Conservation (phyloP, 768 basidiomycete genomes). For the Amanita molliuscula region DNA sequence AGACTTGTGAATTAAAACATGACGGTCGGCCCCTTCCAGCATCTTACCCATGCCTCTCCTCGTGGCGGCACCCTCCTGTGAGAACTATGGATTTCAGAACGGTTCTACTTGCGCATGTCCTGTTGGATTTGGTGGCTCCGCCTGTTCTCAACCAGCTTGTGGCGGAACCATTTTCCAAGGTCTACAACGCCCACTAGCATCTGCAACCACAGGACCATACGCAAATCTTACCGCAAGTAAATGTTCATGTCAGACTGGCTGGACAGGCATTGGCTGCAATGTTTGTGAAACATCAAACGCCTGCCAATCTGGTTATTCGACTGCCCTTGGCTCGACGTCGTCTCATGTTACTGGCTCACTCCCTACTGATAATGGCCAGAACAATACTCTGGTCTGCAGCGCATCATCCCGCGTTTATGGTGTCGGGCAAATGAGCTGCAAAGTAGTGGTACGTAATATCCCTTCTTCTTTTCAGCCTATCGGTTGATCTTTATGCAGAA, state of each 20-base stretch:
- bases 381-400: conserved; percentile 69
- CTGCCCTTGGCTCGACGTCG: conserved; percentile 23
- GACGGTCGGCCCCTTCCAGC: not conserved
- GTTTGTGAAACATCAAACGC: conserved; percentile 62
- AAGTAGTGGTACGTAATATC: conserved; percentile 52
- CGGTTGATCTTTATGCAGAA: conserved; percentile 37
- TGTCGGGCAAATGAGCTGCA: conserved; percentile 76
- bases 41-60: conserved; percentile 7
- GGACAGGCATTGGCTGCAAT: conserved; percentile 73
- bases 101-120: conserved; percentile 66
- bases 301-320: conserved; percentile 54
- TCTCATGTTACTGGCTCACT: conserved; percentile 18
- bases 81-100: conserved; percentile 56
- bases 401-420: conserved; percentile 62
- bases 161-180: conserved; percentile 79
- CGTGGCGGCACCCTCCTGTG: conserved; percentile 38
- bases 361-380: conserved; percentile 23
- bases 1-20: not conserved
- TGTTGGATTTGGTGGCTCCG: conserved; percentile 66
- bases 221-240: conserved; percentile 57
- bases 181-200: conserved; percentile 39
- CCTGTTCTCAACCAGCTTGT: conserved; percentile 63
- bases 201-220: conserved; percentile 30
- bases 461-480: not conserved
- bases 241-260: conserved; percentile 66